Conservation (phyloP, 2,329 filamentous ascomycete genomes). For the Penicillium sp. region DNA sequence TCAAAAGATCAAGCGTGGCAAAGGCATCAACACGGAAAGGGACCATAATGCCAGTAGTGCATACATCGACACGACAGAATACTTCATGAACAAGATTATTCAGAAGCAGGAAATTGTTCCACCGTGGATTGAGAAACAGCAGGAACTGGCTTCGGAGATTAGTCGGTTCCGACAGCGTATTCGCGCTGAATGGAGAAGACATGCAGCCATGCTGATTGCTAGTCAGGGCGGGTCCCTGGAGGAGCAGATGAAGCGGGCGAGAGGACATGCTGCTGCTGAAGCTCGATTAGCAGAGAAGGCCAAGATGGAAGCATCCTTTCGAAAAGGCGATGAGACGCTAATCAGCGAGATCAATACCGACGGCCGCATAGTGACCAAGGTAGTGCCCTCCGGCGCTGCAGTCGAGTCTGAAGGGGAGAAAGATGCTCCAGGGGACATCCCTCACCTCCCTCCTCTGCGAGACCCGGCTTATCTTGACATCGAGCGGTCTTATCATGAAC, state of each 20-base stretch:
- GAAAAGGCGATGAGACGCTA: constrained; percentile 5
- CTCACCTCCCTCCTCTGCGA: constrained; percentile 61
- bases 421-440: constrained; percentile 20
- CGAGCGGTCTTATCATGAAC: constrained; percentile 68
- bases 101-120: constrained; percentile 92
- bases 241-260: constrained; percentile 65
- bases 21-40: constrained; percentile 62
- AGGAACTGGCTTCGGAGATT: constrained; percentile 69
- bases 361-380: constrained; percentile 19
- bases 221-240: constrained; percentile 69
- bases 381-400: constrained; percentile 1
- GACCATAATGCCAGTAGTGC: constrained; percentile 78
- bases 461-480: constrained; percentile 69
- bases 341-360: constrained; percentile 23
- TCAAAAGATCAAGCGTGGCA: constrained; percentile 73
- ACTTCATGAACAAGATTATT: constrained; percentile 98
- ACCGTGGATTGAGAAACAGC: constrained; percentile 98
- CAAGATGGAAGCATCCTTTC: constrained; percentile 25
- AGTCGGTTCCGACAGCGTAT: constrained; percentile 68
- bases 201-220: constrained; percentile 72
- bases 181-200: constrained; percentile 75
- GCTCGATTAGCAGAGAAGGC: constrained; percentile 29
- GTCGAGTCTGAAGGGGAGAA: constrained; percentile 4
- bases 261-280: constrained; percentile 72
- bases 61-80: constrained; percentile 93